Evolutionary conservation across 2,329 filamentous ascomycete species (phyloP), one percentile per base, ranked within the genome.

Genomic region (Helminthosporium solani): DNA sequence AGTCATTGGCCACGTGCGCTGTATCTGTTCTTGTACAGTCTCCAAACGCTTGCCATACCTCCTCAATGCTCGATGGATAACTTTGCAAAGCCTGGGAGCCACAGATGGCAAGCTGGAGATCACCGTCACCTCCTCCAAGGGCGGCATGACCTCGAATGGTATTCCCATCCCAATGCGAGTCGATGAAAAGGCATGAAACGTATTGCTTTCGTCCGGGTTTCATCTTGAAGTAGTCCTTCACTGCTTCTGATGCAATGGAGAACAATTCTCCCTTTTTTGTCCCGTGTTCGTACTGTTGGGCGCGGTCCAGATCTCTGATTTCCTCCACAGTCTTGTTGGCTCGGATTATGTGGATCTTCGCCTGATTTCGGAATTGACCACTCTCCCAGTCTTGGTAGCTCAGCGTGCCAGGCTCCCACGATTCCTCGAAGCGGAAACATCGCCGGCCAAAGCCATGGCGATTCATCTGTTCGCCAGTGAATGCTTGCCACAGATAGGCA

Each of bases 401-500:
- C 48, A 89, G 78, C 1, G 88, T 88, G 7, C 91, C 91, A 2
- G 84, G 83, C 50, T 88, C 88, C 94, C 94, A 97, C 66, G 96
- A 88, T 70, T 99, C 94, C 60, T 97, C 94, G 52, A 95, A 91
- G 34, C 91, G 81, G 70, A 96, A 97, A 42, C 83, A 85, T 46
- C 92, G 84, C 47, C 92, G 82, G 8, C 91, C 90, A 56, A 97
- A 83, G 50, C 86, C 88, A 66, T 96, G 88, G 52, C 90, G 85
- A 68, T 83, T 87, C 92, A 97, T 97, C 67, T 97, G 91, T 68
- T 99, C 94, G 6, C 89, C 90, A 0, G 92, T 97, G 63, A 95
- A 97, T 7, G 91, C 90, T 68, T 99, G 94, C 91, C 94, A 97
- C 12, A 97, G 77, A 66, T 97, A 96, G 19, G 90, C 92, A 15